Base-by-base conservation (phyloP, 2,329 filamentous ascomycete species). In the Neofusicoccum kwambonambiense region DNA sequence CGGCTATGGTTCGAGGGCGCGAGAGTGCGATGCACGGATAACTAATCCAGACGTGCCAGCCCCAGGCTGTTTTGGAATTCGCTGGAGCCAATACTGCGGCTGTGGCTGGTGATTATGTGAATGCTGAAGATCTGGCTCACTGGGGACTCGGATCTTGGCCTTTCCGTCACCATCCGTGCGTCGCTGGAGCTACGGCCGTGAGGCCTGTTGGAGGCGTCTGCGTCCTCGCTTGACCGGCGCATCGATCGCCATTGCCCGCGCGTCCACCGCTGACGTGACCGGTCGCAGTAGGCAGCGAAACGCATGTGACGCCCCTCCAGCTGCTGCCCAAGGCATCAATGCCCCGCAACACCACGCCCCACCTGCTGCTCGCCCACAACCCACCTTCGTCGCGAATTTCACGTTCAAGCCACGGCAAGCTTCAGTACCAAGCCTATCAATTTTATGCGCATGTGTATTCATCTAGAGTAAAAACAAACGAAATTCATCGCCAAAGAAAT, bases 111-210 rank as follows among this genome's bases (percentile, higher is more conserved):
- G 56, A 60, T 60, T 60, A 60, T 60, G 56, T 60, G 56, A 60
- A 19, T 22, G 56, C n/a, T 17, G 41, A 13, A 47, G 56, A 49
- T 60, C 56, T 60, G 42, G 56, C 39, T 39, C 42, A 8, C 6
- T 47, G 54, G 54, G 15, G 54, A 45, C 37, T 58, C 56, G 56
- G 56, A 60, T 60, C 56, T 22, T 60, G 9, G 56, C 42, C 41
- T 3, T 47, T 60, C 56, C 56, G 56, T 22, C 15, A 5, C 31
- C 27, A 45, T 60, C 56, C 56, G 56, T 60, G 56, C 56, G 39
- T 19, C 13, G 37, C 27, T 13, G 31, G 31, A 45, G 41, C 56
- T 60, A 60, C 56, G 56, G 56, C 56, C 56, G 56, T 60, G 56
- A 49, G 42, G 19, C 52, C 52, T 39, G 37, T 15, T 27, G 22